phyloP scores from a whole-genome alignment of 2,329 filamentous ascomycete species.

The Pestalotiopsis sp. region DNA sequence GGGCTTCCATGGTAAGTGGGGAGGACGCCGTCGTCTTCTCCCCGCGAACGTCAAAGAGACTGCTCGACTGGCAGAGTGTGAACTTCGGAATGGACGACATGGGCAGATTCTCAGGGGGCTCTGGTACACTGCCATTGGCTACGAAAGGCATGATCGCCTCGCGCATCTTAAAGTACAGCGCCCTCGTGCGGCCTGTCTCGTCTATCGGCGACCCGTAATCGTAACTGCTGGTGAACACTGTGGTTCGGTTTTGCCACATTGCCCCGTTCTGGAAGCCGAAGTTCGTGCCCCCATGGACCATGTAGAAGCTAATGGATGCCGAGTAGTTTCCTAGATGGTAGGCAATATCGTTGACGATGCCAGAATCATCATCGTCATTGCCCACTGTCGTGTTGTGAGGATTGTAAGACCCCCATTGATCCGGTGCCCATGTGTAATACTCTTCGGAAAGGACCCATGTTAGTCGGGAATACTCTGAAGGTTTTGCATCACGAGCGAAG shows the following conservation, averaged over 20 bases:
- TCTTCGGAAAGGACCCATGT: constrained; percentile 27
- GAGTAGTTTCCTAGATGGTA: constrained; percentile 38
- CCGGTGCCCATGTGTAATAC: constrained; percentile 48
- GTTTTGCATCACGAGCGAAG: background rate
- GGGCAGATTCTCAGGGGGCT: constrained; percentile 35
- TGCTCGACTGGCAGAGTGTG: constrained; percentile 36
- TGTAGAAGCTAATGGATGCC: constrained; percentile 52
- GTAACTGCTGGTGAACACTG: constrained; percentile 48
- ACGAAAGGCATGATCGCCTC: constrained; percentile 41
- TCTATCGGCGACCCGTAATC: constrained; percentile 54
- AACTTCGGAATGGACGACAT: constrained; percentile 38
- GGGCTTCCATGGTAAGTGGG: constrained; percentile 47
- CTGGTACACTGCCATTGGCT: constrained; percentile 38
- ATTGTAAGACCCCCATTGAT: constrained; percentile 45
- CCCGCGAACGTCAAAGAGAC: constrained; percentile 40
- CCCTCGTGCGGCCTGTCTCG: constrained; percentile 49
- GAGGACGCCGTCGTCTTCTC: constrained; percentile 22
- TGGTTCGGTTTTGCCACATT: constrained; percentile 42
- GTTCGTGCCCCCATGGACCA: constrained; percentile 57
- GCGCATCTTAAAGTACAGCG: constrained; percentile 44
- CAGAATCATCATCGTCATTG: constrained; percentile 23
- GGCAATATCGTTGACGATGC: constrained; percentile 36
- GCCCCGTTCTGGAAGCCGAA: constrained; percentile 51
- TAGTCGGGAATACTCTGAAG: background rate
- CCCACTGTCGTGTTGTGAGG: constrained; percentile 37